Evolutionary conservation across 1,284 basidiomycete genomes (phyloP), one percentile per base, ranked within the genome.

Genomic region (Moniliella sp.): DNA sequence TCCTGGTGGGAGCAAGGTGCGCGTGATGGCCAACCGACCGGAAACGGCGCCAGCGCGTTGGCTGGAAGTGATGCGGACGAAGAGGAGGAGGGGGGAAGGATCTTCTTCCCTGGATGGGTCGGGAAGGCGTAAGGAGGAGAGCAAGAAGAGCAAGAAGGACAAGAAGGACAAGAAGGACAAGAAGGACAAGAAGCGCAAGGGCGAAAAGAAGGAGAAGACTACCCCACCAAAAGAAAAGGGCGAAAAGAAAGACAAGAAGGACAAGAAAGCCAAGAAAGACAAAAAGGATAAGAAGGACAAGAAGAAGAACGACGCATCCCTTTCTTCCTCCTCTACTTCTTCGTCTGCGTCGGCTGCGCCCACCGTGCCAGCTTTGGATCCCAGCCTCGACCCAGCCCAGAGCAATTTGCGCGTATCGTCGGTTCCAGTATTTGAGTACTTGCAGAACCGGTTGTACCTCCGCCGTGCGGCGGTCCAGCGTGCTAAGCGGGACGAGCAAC

Each of bases 1-100:
- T n/a, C 21, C 21, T 56, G 55, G 52, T 52, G 55, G 15, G 39
- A 56, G n/a, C 32, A 27, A 40, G 31, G 26, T 15, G 15, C 7
- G 42, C 41, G 31, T 35, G 35, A 27, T 18, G 30, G 18, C 35
- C 36, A 32, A 37, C 36, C 25, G 33, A 29, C 4, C 37, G 38
- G 18, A 25, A 5, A 18, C 10, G 3, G 10, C 8, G 23, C 3
- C 13, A 23, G 21, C n/a, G 35, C 40, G 45, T n/a, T n/a, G n/a
- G n/a, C n/a, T n/a, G n/a, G n/a, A n/a, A n/a, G n/a, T 13, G 42
- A 44, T 26, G 34, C 12, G 9, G 5, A 23, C 16, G 5, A 5
- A 29, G 4, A 33, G 18, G 35, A 40, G 13, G 38, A 35, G 25
- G 32, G 27, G 21, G 27, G 29, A 30, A 33, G 26, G 8, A 12